Evolutionary conservation across 2,329 filamentous ascomycete genomes (phyloP), one percentile per base, ranked within the genome.

Genomic region (Phyllosticta capitalensis): DNA sequence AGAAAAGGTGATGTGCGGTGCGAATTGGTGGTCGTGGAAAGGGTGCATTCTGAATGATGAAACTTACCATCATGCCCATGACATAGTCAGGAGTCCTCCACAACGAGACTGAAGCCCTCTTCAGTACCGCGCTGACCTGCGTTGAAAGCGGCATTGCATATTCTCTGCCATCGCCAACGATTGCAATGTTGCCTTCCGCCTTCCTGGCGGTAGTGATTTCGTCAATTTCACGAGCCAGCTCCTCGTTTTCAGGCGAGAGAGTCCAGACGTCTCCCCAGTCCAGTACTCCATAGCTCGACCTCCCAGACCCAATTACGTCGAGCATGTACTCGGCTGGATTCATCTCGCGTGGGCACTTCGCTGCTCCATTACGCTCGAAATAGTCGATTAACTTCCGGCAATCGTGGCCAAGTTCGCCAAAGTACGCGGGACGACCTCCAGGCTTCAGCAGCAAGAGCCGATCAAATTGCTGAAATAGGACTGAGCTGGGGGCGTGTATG

Each of bases 401-500:
- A 61, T 78, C 72, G 9, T 76, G 69, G 54, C 74, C 68, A 62
- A 83, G 75, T 59, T 80, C 83, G 10, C 86, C 86, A 66, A 87
- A 87, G 68, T 87, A 88, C 0, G 85, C 81, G 1, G 82, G 86
- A 64, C 81, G 81, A 9, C 86, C 86, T 2, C 84, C 86, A 63
- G 76, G 80, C n/a, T 83, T 81, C 0, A 89, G 78, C 0, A 88
- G 74, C 0, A 88, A 75, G 0, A 89, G 78, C 0, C 79, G 81
- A 63, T 89, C 86, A 61, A 89, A 89, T 30, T 85, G 78, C 9
- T 83, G 78, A 58, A 89, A 88, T 0, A 89, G 74, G 9, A 84
- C 80, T 0, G 84, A 83, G 1, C 83, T 86, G 0, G 86, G 86
- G 68, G 89, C 86, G 64, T 89, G 86, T 49, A 89, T 88, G 0